Percentiles rank a stretch among this genome's conserved stretches.
phyloP scores from a whole-genome alignment of 495 filamentous ascomycete species.

The Penicillium fimorum region DNA sequence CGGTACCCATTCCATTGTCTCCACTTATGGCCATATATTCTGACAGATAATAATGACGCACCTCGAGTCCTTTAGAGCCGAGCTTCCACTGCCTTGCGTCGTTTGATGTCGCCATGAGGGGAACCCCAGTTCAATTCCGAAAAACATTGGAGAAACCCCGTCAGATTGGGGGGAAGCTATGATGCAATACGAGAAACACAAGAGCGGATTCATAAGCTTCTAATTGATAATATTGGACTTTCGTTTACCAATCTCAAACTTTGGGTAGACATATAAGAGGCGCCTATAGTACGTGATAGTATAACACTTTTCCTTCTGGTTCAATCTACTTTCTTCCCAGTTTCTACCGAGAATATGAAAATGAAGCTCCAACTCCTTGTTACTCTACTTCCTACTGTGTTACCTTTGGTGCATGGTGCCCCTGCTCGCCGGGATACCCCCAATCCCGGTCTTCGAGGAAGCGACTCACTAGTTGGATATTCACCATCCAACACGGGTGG shows the following conservation, averaged over 20 bases:
- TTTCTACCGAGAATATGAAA: background rate
- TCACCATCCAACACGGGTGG: conserved; percentile 33
- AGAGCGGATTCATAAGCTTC: background rate
- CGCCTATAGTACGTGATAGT: too few species aligned
- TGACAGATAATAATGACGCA: background rate
- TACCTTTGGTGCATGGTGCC: conserved; percentile 16
- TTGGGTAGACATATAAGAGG: conserved; percentile 1
- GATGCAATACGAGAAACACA: background rate
- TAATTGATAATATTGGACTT: background rate
- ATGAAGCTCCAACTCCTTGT: conserved; percentile 19
- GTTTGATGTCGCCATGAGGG: conserved; percentile 1
- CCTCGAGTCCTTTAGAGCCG: background rate
- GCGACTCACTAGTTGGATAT: conserved; percentile 36
- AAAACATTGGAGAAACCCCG: background rate
- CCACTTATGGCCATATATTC: background rate
- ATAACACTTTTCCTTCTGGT: background rate
- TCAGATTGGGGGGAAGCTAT: background rate
- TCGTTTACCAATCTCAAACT: background rate
- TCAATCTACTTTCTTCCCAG: background rate
- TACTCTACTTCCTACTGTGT: conserved; percentile 9
- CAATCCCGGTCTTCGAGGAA: conserved; percentile 37
- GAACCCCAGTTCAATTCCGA: background rate
- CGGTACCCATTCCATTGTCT: background rate
- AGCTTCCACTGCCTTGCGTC: background rate
- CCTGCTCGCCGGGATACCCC: conserved; percentile 18